phyloP scores from a whole-genome alignment of 2,329 filamentous ascomycete genomes.

The Zalaria sp. region DNA sequence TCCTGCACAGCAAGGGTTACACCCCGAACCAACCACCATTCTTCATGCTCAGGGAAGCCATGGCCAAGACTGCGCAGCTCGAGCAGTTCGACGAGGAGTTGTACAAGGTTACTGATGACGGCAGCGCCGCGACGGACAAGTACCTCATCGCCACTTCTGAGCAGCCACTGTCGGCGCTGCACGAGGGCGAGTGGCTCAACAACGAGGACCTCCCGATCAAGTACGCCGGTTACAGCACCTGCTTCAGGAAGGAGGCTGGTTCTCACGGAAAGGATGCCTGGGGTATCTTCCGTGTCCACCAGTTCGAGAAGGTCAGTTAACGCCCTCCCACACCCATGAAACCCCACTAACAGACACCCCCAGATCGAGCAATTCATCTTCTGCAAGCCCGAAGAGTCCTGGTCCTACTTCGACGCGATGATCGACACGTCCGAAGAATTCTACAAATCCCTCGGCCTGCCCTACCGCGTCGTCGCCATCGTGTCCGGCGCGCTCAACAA shows the following conservation, averaged over 20 bases:
- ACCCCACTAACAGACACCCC: constrained; percentile 13
- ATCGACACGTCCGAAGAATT: constrained; percentile 84
- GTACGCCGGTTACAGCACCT: constrained; percentile 78
- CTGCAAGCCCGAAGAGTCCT: constrained; percentile 78
- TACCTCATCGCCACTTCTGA: constrained; percentile 74
- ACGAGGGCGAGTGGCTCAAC: constrained; percentile 86
- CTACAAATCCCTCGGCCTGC: constrained; percentile 76
- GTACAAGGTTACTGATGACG: constrained; percentile 83
- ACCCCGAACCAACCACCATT: constrained; percentile 57
- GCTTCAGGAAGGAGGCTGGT: constrained; percentile 91
- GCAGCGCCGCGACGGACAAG: constrained; percentile 72
- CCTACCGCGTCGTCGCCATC: constrained; percentile 85
- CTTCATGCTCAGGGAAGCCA: constrained; percentile 89
- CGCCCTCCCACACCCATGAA: constrained; percentile 8
- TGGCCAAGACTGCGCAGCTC: constrained; percentile 96
- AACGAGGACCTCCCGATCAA: constrained; percentile 78
- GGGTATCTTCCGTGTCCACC: constrained; percentile 96
- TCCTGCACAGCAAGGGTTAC: constrained; percentile 59
- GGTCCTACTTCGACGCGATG: constrained; percentile 91
- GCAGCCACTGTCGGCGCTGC: constrained; percentile 77
- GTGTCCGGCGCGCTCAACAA: constrained; percentile 95
- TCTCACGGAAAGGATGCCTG: constrained; percentile 86
- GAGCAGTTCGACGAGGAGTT: constrained; percentile 96
- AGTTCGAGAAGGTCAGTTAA: constrained; percentile 69
- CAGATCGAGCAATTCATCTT: constrained; percentile 62